Base-by-base conservation (phyloP, 2,329 filamentous ascomycete genomes). In the Fusarium chaquense region DNA sequence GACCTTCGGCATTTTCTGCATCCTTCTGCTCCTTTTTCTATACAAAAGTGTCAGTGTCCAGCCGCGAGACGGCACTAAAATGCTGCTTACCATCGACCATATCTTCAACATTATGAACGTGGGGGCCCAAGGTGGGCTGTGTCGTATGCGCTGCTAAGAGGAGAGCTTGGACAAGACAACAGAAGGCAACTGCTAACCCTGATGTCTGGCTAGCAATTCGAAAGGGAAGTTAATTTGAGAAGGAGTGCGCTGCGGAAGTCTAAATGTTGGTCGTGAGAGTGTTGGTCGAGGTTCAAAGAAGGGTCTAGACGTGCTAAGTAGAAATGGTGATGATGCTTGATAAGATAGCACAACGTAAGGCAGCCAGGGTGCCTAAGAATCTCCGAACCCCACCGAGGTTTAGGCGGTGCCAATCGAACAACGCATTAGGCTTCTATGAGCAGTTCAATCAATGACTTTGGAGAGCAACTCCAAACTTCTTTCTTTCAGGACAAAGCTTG, bases 11-110 rank as follows among this genome's bases (percentile, higher is more conserved):
- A 76, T 94, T 93, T 73, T 94, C 93, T 76, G 93, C 94, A 83
- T 97, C 93, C 83, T 97, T 93, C 86, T 98, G 93, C 86, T 98
- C 93, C 83, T 98, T 96, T 85, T 97, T 94, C 91, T 97, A 81
- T 76, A 77, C 80, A 16, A 26, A 40, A 30, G 45, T 32, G 15
- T 73, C 36, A 77, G 77, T 63, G 24, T n/a, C 43, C 26, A 26
- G 18, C 36, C 28, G 28, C 46, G 15, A 32, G 12, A 26, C 16
- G 10, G 26, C 36, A 18, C 20, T 38, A 13, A 35, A 38, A 32
- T 30, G 18, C 22, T 50, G 35, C 76, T 53, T 85, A 97, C 94
- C 95, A 98, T 97, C 76, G 94, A 97, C 96, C 95, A 98, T 86
- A 98, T 98, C 85, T 98, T 98, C 86, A 98, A 87, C 96, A 98